These are phyloP conservation scores for Rosa persica DNA, from an alignment of 306 rosid genomes.

Conservation along the genomic window DNA sequence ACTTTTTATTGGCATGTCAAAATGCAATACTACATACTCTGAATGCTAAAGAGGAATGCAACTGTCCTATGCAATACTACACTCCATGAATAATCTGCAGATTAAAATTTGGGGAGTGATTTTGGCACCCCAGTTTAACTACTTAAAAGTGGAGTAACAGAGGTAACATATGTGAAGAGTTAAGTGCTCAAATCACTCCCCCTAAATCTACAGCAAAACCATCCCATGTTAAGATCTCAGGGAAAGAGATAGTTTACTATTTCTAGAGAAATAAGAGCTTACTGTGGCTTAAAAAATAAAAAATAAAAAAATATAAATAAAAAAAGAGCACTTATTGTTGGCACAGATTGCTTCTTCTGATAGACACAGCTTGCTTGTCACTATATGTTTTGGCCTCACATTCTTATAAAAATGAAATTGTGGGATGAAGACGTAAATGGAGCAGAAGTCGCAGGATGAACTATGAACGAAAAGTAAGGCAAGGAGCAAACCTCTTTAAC, in stretches of 20 bases:
- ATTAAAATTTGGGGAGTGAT: not conserved
- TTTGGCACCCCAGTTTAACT: not conserved
- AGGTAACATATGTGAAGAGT: not conserved
- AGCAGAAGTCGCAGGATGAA: not conserved
- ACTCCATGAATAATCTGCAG: not conserved
- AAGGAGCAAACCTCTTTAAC: constrained; percentile 74
- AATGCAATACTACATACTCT: not conserved
- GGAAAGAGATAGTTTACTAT: constrained; percentile 7
- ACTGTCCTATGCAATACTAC: too few relatives aligned
- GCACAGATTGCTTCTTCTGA: not conserved
- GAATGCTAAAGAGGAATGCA: not conserved
- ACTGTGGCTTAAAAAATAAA: not conserved
- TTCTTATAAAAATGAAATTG: not conserved
- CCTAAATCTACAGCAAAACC: not conserved
- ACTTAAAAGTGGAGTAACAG: not conserved
- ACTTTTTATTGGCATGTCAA: not conserved
- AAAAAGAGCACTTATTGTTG: too few relatives aligned
- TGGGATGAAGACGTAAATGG: constrained; percentile 6
- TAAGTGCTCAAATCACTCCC: not conserved
- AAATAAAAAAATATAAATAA: too few relatives aligned
- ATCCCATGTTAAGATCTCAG: not conserved
- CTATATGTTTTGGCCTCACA: not conserved
- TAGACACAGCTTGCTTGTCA: not conserved
- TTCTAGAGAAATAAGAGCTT: not conserved
- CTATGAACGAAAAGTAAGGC: constrained; percentile 1